Evolutionary conservation across 192 early-diverging fungal genomes (phyloP), one percentile per base, ranked within the genome.

Genomic region (Gorgonomyces haynaldii): DNA sequence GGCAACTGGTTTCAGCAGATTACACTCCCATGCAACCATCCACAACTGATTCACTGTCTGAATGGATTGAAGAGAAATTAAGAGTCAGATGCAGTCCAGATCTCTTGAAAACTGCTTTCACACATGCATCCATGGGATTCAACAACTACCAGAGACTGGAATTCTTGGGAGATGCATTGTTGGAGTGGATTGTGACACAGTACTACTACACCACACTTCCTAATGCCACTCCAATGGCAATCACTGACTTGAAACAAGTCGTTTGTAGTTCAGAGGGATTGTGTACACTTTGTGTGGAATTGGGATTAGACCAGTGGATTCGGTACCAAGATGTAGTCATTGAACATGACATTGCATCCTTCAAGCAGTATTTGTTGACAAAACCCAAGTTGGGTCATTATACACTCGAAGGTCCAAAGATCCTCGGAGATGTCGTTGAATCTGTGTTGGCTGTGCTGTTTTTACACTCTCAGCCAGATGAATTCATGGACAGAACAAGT

Each of bases 101-200:
- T 70, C 10, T 37, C 64, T 2, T 25, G 37, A 3, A 48, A 3
- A 7, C 23, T 27, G 7, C 4, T n/a, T 27, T n/a, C 37, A n/a
- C 37, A 20, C n/a, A 39, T 39, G 37, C 37, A 39, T 4, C 5
- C 5, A 20, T 20, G 37, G n/a, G n/a, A n/a, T n/a, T n/a, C n/a
- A n/a, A n/a, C 12, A 49, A 25, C 28, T 96, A 92, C 57, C 84
- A 96, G 62, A 78, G 93, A 8, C 69, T 96, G 9, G 93, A 96
- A 65, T 93, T 84, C 51, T 52, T 93, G 34, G 92, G 73, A 28
- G 73, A 76, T 45, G 55, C 73, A 19, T 54, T 69, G 20, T 60
- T 76, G 9, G 65, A 62, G 13, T 56, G 66, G 30, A 42, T 69
- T 9, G 45, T 57, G 30, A 57, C 53, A 29, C 44, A 76, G 10